phyloP scores from a whole-genome alignment of 345 rosid species.

The Streptanthus diversifolius region DNA sequence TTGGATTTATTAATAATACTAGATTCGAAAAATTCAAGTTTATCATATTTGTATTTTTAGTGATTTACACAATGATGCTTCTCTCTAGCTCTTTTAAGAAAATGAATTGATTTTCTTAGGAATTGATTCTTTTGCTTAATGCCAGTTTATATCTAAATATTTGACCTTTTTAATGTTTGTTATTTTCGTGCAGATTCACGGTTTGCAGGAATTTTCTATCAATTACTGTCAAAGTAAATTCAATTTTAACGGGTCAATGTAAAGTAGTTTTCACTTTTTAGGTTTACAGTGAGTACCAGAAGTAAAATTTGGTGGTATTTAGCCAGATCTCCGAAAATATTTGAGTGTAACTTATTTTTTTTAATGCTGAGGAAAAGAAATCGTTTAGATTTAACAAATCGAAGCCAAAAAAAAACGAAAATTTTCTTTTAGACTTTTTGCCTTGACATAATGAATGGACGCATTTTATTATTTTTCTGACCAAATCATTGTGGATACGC shows the following conservation, averaged over 20 bases:
- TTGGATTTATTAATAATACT: constrained; percentile 23
- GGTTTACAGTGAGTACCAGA: not conserved
- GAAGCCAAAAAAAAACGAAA: not conserved
- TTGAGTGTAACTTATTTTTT: not conserved
- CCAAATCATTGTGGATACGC: constrained; percentile 30
- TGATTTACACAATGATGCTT: constrained; percentile 3
- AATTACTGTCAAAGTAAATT: not conserved
- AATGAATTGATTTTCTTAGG: not conserved
- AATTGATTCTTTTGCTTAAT: not conserved
- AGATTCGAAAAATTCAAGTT: constrained; percentile 7
- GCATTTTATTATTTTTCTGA: constrained; percentile 18
- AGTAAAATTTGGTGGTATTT: not conserved
- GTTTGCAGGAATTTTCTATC: not conserved
- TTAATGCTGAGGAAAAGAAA: not conserved
- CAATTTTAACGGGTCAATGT: not conserved
- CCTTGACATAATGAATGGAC: not conserved
- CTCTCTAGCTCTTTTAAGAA: not conserved
- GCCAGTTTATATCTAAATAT: not conserved
- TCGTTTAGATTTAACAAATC: not conserved
- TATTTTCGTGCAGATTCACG: constrained; percentile 24
- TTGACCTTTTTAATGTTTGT: constrained; percentile 14
- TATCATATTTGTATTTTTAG: not conserved
- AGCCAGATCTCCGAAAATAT: not conserved
- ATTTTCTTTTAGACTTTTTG: constrained; percentile 8
- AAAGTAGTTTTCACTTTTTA: not conserved